Evolutionary conservation across 2,329 filamentous ascomycete genomes (phyloP).

Genomic region (Macrophomina pseudophaseolina): DNA sequence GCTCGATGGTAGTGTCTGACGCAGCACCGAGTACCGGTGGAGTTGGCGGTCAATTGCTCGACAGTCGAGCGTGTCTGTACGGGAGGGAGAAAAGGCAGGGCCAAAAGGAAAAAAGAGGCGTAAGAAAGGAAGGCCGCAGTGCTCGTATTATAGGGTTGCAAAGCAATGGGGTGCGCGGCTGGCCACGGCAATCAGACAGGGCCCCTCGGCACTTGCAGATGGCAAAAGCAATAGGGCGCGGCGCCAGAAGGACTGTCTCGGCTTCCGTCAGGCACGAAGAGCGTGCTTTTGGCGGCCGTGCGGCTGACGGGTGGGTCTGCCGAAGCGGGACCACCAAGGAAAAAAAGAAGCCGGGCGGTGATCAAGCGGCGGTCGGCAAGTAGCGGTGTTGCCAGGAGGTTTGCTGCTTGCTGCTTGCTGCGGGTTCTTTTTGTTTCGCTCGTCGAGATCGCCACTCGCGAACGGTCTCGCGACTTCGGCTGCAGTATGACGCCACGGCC

Average conservation of each 20-base stretch:
- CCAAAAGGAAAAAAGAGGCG: background rate
- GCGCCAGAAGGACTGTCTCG: background rate
- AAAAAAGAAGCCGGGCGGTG: conserved; percentile 6
- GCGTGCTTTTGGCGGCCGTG: background rate
- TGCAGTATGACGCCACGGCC: conserved; percentile 4
- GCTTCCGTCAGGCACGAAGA: conserved; percentile 2
- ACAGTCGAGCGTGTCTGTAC: background rate
- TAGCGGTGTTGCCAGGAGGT: conserved; percentile 23
- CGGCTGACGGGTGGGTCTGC: conserved; percentile 8
- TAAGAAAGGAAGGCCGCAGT: background rate
- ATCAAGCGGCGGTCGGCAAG: conserved; percentile 3
- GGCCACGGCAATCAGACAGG: background rate
- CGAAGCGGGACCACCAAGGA: background rate
- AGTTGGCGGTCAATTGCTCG: background rate
- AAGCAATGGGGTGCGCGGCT: conserved; percentile 1
- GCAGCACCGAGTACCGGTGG: background rate
- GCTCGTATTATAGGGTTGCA: conserved; percentile 20
- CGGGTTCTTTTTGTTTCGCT: background rate
- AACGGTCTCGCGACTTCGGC: background rate
- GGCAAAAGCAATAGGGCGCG: conserved; percentile 3
- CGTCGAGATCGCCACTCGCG: background rate
- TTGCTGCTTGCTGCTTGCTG: background rate
- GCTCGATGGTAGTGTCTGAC: background rate
- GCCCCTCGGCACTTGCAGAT: conserved; percentile 21
- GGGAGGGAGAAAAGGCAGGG: background rate